Evolutionary conservation across 208 protist genomes (phyloP).

Genomic region (Acanthamoeba pearcei): DNA sequence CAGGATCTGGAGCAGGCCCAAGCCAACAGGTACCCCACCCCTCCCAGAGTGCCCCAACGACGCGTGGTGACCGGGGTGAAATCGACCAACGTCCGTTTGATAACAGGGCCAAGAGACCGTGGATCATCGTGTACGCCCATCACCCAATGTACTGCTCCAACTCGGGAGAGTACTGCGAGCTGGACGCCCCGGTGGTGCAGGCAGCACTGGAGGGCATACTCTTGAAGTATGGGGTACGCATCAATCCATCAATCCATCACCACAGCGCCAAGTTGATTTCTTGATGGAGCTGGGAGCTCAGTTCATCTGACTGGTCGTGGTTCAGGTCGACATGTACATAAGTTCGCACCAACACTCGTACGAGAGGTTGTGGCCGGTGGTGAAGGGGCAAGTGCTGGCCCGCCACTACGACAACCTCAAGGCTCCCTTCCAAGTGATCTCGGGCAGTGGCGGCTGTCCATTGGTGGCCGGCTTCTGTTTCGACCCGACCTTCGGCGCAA

Average conservation of each 20-base stretch:
- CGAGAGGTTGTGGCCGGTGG: neutral
- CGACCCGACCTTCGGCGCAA: neutral
- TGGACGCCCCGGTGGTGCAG: neutral
- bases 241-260: neutral
- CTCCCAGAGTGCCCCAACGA: too few relatives aligned
- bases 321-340: neutral
- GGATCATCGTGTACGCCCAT: conserved; percentile 19
- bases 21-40: neutral
- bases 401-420: neutral
- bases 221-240: neutral
- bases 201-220: neutral
- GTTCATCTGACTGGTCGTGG: neutral
- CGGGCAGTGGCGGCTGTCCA: neutral
- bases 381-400: neutral
- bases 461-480: neutral
- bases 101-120: neutral
- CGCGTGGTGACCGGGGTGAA: neutral
- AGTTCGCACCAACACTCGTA: neutral
- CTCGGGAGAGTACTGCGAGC: neutral
- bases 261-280: neutral
- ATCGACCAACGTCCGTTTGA: neutral
- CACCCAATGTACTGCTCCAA: conserved; percentile 20
- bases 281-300: neutral
- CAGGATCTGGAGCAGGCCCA: neutral
- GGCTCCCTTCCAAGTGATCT: neutral